Conservation (phyloP, 306 rosid genomes). For the Fragaria ananassa region DNA sequence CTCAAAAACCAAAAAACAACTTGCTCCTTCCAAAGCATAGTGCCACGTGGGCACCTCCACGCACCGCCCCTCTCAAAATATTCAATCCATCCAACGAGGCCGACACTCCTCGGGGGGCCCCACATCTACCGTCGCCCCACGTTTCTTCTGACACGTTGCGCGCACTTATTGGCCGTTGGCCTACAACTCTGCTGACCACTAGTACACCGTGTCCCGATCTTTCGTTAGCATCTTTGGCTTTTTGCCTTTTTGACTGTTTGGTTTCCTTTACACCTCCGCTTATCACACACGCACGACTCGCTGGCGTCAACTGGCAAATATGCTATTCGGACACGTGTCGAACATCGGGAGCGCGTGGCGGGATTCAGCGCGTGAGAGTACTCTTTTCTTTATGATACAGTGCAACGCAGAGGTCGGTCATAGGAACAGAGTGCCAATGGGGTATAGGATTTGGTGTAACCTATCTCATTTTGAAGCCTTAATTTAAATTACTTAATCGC, state of each 20-base stretch:
- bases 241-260: conserved; percentile 11
- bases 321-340: not conserved
- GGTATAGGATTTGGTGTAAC: not conserved
- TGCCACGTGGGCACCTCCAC: conserved; percentile 27
- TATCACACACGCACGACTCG: not conserved
- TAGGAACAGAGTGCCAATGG: not conserved
- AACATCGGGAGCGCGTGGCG: not conserved
- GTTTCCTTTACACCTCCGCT: not conserved
- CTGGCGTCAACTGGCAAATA: not conserved
- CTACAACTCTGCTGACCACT: not conserved
- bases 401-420: conserved; percentile 6
- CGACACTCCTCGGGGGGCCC: conserved; percentile 45
- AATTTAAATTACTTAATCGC: conserved; percentile 14
- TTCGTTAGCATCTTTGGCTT: conserved; percentile 12
- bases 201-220: conserved; percentile 10
- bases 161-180: conserved; percentile 12
- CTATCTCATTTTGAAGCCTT: not conserved
- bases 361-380: not conserved
- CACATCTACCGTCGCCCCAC: conserved; percentile 16
- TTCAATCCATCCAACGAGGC: conserved; percentile 23
- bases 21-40: not conserved
- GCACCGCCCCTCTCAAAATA: conserved; percentile 33
- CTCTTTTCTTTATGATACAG: not conserved
- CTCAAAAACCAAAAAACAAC: conserved; percentile 6
- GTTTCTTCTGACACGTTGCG: conserved; percentile 31